A percentile compares a stretch with the other conserved stretches of the same genome.
These are phyloP conservation scores for Starmera amethionina DNA, from an alignment of 805 yeast genomes.

Conservation along the genomic window DNA sequence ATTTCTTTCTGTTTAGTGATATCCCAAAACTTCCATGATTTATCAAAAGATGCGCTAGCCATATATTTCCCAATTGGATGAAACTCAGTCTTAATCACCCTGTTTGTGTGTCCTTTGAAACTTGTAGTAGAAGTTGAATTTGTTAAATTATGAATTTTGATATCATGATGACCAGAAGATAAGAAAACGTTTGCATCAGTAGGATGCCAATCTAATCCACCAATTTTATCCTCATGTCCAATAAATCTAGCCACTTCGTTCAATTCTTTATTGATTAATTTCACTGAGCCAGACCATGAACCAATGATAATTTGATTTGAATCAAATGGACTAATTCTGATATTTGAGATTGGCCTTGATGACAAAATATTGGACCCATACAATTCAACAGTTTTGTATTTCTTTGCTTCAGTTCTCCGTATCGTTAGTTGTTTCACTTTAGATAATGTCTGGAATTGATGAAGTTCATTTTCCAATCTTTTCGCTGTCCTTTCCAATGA, in stretches of 20 bases:
- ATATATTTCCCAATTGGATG: slow-evolving; percentile 55
- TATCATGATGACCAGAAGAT: slow-evolving; percentile 36
- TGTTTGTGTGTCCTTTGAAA: slow-evolving; percentile 35
- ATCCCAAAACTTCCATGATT: slow-evolving; percentile 90
- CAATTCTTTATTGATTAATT: slow-evolving; percentile 36
- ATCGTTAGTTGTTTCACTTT: slow-evolving; percentile 32
- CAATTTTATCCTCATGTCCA: slow-evolving; percentile 49
- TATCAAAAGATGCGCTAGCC: slow-evolving; percentile 72
- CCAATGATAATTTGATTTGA: slow-evolving; percentile 45
- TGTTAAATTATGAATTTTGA: slow-evolving; percentile 23
- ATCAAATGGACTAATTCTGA: slow-evolving; percentile 32
- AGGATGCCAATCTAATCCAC: slow-evolving; percentile 62
- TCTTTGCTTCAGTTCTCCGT: slow-evolving; percentile 32
- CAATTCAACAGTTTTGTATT: slow-evolving; percentile 29
- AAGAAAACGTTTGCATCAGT: slow-evolving; percentile 21
- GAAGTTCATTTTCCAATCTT: slow-evolving; percentile 29
- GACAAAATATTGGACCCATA: slow-evolving; percentile 65
- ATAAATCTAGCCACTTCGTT: slow-evolving; percentile 13
- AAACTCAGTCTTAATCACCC: slow-evolving; percentile 51
- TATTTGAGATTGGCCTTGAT: slow-evolving; percentile 56
- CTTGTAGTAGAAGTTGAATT: slow-evolving; percentile 4
- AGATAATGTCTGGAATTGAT: slow-evolving; percentile 22
- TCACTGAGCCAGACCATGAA: slow-evolving; percentile 76
- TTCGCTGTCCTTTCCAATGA: slow-evolving; percentile 38
- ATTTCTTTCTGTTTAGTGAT: slow-evolving; percentile 37